These are phyloP conservation scores for Termitomyces sp. DNA, from an alignment of 768 basidiomycete genomes.

Conservation along the genomic window DNA sequence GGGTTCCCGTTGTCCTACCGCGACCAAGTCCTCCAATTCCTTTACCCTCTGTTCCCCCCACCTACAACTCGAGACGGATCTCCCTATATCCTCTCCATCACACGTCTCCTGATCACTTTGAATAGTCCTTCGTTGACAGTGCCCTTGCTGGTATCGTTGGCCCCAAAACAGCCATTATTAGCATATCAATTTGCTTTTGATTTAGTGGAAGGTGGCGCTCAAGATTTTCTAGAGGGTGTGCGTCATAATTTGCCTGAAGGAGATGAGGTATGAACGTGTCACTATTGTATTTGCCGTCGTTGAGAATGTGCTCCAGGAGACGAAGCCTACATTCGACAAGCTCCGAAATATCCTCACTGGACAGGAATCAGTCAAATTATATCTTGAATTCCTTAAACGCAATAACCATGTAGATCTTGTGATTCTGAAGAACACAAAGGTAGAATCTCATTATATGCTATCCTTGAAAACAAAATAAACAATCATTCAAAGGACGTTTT, in stretches of 20 bases:
- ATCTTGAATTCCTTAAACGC: conserved; percentile 92
- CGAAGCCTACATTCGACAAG: conserved; percentile 65
- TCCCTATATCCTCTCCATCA: conserved; percentile 75
- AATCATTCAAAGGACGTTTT: conserved; percentile 64
- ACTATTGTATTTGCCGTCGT: conserved; percentile 4
- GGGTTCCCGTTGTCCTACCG: conserved; percentile 86
- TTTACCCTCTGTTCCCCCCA: conserved; percentile 84
- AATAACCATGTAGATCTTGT: conserved; percentile 92
- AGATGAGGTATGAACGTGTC: conserved; percentile 43
- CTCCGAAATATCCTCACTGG: conserved; percentile 84
- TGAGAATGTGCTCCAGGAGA: conserved; percentile 37
- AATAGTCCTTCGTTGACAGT: conserved; percentile 79
- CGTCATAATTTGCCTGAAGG: conserved; percentile 67
- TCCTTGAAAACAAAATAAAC: neutral
- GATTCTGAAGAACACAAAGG: conserved; percentile 92
- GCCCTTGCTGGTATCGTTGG: conserved; percentile 66
- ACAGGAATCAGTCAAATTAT: conserved; percentile 87
- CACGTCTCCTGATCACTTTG: conserved; percentile 86
- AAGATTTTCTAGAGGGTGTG: conserved; percentile 85
- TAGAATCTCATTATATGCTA: conserved; percentile 23
- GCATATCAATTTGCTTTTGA: conserved; percentile 98
- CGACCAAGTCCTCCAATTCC: conserved; percentile 73
- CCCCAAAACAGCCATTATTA: conserved; percentile 67
- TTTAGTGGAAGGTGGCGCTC: conserved; percentile 88
- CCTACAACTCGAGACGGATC: conserved; percentile 69